A percentile compares a stretch with the other conserved stretches of the same genome.
phyloP scores from a whole-genome alignment of 768 basidiomycete genomes.

The Cystobasidiopsis lactophilus region DNA sequence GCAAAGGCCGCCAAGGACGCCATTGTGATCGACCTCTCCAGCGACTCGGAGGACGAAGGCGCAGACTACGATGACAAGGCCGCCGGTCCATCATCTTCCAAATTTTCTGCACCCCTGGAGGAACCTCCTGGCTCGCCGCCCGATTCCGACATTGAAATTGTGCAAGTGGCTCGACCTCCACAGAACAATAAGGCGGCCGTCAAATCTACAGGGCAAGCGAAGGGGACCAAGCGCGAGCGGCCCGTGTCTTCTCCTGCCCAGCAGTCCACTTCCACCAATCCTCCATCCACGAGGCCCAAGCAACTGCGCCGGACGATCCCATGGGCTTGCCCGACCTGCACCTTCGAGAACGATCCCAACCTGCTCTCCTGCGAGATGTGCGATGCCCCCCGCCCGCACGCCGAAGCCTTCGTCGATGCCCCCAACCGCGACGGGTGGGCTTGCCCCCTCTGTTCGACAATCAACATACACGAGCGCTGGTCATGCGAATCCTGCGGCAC shows the following conservation, averaged over 20 bases:
- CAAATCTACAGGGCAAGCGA: no score
- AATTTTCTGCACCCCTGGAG: neutral
- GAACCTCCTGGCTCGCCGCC: neutral
- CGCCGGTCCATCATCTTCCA: neutral
- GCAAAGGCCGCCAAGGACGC: neutral
- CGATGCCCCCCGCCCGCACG: slow-evolving; percentile 2
- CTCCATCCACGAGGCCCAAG: neutral
- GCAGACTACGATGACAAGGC: neutral
- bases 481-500: slow-evolving; percentile 8
- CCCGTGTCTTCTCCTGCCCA: neutral
- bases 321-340: slow-evolving; percentile 17
- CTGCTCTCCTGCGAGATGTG: slow-evolving; percentile 14
- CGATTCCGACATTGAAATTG: neutral
- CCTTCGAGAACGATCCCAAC: slow-evolving; percentile 11
- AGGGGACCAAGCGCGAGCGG: no score
- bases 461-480: slow-evolving; percentile 9
- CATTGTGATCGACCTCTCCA: slow-evolving; percentile 4
- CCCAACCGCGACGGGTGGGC: slow-evolving; percentile 7
- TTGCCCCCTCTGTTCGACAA: slow-evolving; percentile 8
- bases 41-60: neutral
- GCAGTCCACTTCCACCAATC: neutral
- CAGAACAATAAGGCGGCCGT: neutral
- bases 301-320: neutral
- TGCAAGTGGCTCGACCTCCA: neutral
- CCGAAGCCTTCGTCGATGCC: neutral